These are phyloP conservation scores for Colletotrichum limetticola DNA, from an alignment of 2,329 filamentous ascomycete species.

Conservation along the genomic window DNA sequence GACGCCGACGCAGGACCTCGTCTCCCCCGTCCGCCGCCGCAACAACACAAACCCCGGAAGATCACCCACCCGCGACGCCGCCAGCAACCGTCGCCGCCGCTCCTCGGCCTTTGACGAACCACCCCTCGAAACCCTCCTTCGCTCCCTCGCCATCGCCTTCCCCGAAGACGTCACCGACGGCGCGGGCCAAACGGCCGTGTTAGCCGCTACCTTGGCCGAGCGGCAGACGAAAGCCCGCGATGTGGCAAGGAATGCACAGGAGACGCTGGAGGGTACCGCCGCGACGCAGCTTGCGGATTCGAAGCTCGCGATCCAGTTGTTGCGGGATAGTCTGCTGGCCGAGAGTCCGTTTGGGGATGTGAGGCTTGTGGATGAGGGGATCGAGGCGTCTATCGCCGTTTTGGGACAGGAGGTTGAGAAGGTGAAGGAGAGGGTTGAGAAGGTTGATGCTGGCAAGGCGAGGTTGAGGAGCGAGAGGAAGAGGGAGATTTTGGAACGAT, in stretches of 20 bases:
- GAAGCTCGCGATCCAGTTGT: constrained; percentile 57
- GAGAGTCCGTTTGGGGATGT: constrained; percentile 60
- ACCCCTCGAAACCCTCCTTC: constrained; percentile 60
- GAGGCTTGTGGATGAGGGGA: constrained; percentile 62
- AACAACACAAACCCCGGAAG: constrained; percentile 31
- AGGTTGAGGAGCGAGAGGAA: constrained; percentile 56
- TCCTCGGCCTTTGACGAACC: constrained; percentile 50
- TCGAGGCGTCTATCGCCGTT: constrained; percentile 61
- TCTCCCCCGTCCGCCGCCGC: constrained; percentile 47
- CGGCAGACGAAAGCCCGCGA: constrained; percentile 54
- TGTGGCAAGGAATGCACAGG: constrained; percentile 58
- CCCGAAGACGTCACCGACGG: constrained; percentile 45
- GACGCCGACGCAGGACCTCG: constrained; percentile 39
- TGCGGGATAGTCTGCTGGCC: constrained; percentile 63
- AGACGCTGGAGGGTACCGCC: constrained; percentile 58
- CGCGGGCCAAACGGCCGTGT: constrained; percentile 41
- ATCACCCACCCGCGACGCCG: constrained; percentile 48
- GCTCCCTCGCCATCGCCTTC: constrained; percentile 56
- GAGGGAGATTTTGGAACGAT: constrained; percentile 60
- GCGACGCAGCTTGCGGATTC: constrained; percentile 58
- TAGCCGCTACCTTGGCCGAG: constrained; percentile 51
- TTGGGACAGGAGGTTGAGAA: constrained; percentile 57
- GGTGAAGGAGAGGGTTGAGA: constrained; percentile 50
- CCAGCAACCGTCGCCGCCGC: constrained; percentile 44
- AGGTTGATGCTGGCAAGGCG: constrained; percentile 49